Base-by-base conservation (phyloP, 2,329 filamentous ascomycete genomes). In the Colletotrichum truncatum region DNA sequence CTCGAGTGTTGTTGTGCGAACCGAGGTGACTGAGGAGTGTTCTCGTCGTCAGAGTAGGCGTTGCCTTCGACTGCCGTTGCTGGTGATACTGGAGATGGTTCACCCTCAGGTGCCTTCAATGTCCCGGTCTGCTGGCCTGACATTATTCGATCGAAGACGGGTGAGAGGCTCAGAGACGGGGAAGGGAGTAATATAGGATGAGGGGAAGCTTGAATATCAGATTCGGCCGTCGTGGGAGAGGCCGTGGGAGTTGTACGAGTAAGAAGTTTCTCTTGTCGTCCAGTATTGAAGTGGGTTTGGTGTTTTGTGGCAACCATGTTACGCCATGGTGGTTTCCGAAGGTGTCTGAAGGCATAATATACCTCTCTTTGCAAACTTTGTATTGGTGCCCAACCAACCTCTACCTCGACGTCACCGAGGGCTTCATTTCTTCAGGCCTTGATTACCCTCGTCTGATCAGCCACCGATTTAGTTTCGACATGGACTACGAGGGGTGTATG, bases 41-140 rank as follows among this genome's bases (percentile, higher is more conserved):
- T 54, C 32, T 53, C 65, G 39, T 66, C 66, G 63, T 57, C 66
- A 11, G 55, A 66, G 45, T 53, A 63, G 21, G 30, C 53, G 56
- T 62, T 66, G 10, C 51, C 51, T n/a, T 67, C 66, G 11, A 67
- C 55, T 28, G 63, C 66, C 46, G 66, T 66, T 54, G 66, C 63
- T 63, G 66, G 63, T 30, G 66, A 62, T 48, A 45, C 55, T 25
- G 66, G 66, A 11, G 66, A 62, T 14, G 63, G 66, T 21, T 57
- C 48, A 43, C 51, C 61, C 43, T 66, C 62, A 3, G 57, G 57
- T 32, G 34, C 63, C 26, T 65, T 65, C 34, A 65, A n/a, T 16
- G 36, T 36, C 28, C 45, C 63, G 14, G 62, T 56, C 66, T 59
- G 63, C 18, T 67, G 57, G 9, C 46, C 63, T 30, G 66, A 66